These are phyloP conservation scores for Fremontodendron californicum DNA, from an alignment of 345 rosid genomes.

Conservation along the genomic window DNA sequence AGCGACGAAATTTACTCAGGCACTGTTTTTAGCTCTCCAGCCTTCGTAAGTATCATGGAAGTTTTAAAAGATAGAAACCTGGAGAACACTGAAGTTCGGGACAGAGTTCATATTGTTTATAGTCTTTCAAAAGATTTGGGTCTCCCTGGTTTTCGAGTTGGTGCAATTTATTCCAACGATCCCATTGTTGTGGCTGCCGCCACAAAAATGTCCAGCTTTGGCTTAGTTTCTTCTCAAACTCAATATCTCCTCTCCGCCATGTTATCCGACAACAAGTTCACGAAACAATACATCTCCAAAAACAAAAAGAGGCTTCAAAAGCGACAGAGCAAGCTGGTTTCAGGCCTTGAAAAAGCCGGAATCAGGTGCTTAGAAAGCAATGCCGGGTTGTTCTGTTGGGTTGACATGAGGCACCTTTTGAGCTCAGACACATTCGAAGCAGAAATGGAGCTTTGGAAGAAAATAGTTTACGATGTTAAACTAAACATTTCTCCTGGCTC, in stretches of 20 bases:
- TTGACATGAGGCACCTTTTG: slow-evolving; percentile 70
- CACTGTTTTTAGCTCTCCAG: slow-evolving; percentile 62
- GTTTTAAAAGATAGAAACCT: slow-evolving; percentile 46
- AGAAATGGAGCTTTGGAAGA: slow-evolving; percentile 72
- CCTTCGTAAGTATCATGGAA: slow-evolving; percentile 63
- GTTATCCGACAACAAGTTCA: slow-evolving; percentile 69
- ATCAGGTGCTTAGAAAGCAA: slow-evolving; percentile 54
- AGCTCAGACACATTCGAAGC: slow-evolving; percentile 67
- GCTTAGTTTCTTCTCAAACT: slow-evolving; percentile 77
- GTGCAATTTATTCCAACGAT: slow-evolving; percentile 74
- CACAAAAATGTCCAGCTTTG: slow-evolving; percentile 84
- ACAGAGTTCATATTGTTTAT: slow-evolving; percentile 62
- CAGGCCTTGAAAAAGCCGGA: slow-evolving; percentile 60
- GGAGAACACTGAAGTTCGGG: slow-evolving; percentile 42
- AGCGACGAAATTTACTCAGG: slow-evolving; percentile 84
- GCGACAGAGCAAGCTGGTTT: slow-evolving; percentile 44
- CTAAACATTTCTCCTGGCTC: slow-evolving; percentile 66
- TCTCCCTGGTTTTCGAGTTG: slow-evolving; percentile 82
- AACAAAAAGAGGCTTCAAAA: slow-evolving; percentile 51
- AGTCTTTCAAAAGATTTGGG: slow-evolving; percentile 79
- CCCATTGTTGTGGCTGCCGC: slow-evolving; percentile 64
- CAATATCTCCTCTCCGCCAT: slow-evolving; percentile 62
- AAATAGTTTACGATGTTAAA: slow-evolving; percentile 61
- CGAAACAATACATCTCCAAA: slow-evolving; percentile 50
- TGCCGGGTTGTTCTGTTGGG: slow-evolving; percentile 82